Evolutionary conservation across 306 rosid genomes (phyloP), one percentile per base, ranked within the genome.

Genomic region (Casuarina glauca): DNA sequence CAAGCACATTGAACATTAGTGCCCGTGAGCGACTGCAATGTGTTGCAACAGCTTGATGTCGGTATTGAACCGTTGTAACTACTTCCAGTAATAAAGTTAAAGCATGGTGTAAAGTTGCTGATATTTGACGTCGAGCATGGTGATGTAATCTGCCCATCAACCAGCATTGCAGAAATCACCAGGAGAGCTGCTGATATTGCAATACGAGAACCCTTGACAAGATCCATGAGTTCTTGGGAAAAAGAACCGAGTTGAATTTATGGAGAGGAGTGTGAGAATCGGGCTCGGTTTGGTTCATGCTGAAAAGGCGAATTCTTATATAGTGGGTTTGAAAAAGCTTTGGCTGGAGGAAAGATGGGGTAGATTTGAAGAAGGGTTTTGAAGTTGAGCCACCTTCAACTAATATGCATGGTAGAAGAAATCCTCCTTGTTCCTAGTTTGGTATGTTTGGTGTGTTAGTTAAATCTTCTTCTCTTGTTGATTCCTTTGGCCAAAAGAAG

Each of bases 1-100:
- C 98, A 94, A 64, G 86, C 90, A 74, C 98, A 94, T 64, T 90
- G 91, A 79, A n/a, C 42, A n/a, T 84, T 76, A 16, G 61, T 16
- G 45, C 61, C 45, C 32, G 61, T 32, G 71, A 92, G 60, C 41
- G 90, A 69, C 74, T 86, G 84, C 1, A 93, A 57, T 5, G 97
- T 49, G 46, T 72, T 74, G 80, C 99, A 95, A 19, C 97, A 93
- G 1, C 77, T 76, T 9, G 66, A n/a, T 63, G 86, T 60, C 61
- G 90, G 91, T 16, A 63, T 7, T 41, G 78, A 16, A 50, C 93
- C 92, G 54, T 82, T 92, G 52, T 74, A 82, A 78, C 75, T 88
- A 71, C 98, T 92, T 75, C 97, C 97, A 36, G 97, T 95, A 3
- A 95, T 80, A 15, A 44, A 74, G n/a, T 88, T 92, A 44, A 89